Percentiles rank a stretch among this genome's conserved stretches.
phyloP scores from a whole-genome alignment of 371 early-diverging fungal species.

The Mortierella sp. region DNA sequence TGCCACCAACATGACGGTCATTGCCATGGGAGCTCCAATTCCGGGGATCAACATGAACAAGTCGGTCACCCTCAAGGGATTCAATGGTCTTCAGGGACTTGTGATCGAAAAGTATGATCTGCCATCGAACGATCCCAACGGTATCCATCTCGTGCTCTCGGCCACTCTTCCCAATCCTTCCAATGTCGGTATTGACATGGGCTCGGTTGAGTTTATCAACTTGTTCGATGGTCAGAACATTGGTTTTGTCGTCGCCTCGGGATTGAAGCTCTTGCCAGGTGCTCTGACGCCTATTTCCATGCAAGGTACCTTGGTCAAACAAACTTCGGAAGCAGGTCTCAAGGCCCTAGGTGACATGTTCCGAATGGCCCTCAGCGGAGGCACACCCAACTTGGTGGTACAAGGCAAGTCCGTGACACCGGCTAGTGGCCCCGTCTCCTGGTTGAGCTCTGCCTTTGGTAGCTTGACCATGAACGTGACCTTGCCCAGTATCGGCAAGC shows the following conservation, averaged over 20 bases:
- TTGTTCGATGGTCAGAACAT: conserved; percentile 55
- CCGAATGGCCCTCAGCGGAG: conserved; percentile 55
- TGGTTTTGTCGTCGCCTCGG: conserved; percentile 28
- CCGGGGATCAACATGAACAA: conserved; percentile 63
- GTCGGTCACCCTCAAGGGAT: conserved; percentile 57
- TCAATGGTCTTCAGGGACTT: conserved; percentile 52
- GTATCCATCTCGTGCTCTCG: conserved; percentile 59
- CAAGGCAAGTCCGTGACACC: conserved; percentile 59
- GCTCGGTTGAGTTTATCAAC: conserved; percentile 59
- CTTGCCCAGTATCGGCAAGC: conserved; percentile 57
- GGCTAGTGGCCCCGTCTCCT: conserved; percentile 58
- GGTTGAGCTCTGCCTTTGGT: conserved; percentile 63
- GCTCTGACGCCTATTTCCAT: conserved; percentile 34
- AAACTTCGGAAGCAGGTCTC: conserved; percentile 56
- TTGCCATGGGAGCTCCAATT: conserved; percentile 65
- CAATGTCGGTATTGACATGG: conserved; percentile 63
- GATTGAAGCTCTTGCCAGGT: conserved; percentile 27
- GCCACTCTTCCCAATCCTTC: conserved; percentile 62
- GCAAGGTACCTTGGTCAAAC: conserved; percentile 62
- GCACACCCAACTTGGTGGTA: conserved; percentile 49
- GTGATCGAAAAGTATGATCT: conserved; percentile 43
- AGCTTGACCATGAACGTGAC: conserved; percentile 59
- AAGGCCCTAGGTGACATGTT: conserved; percentile 59
- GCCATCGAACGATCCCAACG: conserved; percentile 64
- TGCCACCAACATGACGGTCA: conserved; percentile 57